Base-by-base conservation (phyloP, 2,329 filamentous ascomycete species). In the Penicillium oxalicum region DNA sequence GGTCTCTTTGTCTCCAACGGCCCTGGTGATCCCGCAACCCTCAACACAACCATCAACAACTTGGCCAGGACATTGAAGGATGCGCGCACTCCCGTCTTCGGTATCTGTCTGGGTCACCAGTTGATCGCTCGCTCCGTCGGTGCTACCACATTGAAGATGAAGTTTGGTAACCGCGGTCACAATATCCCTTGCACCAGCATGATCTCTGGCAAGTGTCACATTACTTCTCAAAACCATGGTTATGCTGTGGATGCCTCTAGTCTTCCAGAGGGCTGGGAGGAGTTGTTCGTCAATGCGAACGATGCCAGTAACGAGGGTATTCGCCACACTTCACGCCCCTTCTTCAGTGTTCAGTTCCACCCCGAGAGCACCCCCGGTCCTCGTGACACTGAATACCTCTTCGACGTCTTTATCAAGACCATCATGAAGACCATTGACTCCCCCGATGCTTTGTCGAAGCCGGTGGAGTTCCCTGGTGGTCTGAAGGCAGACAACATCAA, bases 291-390 rank as follows among this genome's bases (percentile, higher is more conserved):
- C 64, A 98, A 98, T 65, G 91, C 93, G 71, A 98, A 98, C 70
- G 93, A 98, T 61, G 88, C 88, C 61, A 96, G 88, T 73, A 98
- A 98, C 71, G 93, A 98, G 75, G 93, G 93, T 73, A 96, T 98
- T 65, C 86, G 91, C 71, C 90, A 97, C 69, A 75, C 80, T 42
- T 81, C 76, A 68, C 87, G 84, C 64, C 93, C 93, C 44, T 94
- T 91, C 75, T 98, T 98, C 78, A 96, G 90, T 77, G 93, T 97
- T n/a, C 93, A 98, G 68, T 98, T 98, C 75, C 93, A 98, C 66
- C 93, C 93, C 0, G 93, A 98, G 72, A 95, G 91, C 76, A 94
- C 90, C 1, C 93, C 93, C 2, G 93, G 93, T 49, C 93, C 93
- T 44, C 82, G 89, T 33, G 93, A 98, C 67, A 98, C 93, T 27